Conservation (phyloP, 1,284 basidiomycete genomes). For the Ceratobasidium sp. region DNA sequence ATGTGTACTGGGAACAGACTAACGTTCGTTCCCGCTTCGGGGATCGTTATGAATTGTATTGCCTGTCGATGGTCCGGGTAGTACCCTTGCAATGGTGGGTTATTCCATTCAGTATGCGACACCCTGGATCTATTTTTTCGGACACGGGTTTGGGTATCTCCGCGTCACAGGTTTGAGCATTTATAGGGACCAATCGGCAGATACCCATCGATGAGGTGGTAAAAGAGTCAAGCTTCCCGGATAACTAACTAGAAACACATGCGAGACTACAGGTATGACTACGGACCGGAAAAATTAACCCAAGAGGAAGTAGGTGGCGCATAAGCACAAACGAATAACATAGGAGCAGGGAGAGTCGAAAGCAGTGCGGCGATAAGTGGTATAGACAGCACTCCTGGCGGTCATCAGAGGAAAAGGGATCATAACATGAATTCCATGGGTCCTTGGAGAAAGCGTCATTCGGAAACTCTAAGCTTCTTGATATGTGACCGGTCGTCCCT, state of each 20-base stretch:
- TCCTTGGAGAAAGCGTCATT: slow-evolving; percentile 6
- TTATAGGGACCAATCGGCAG: too few species aligned
- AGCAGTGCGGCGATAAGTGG: slow-evolving; percentile 24
- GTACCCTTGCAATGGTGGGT: too few species aligned
- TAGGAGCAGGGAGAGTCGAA: slow-evolving; percentile 10
- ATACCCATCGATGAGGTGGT: too few species aligned
- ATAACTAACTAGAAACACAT: slow-evolving; percentile 5
- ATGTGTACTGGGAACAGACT: neutral
- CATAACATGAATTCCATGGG: neutral
- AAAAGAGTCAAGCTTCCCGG: too few species aligned
- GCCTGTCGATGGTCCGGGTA: too few species aligned
- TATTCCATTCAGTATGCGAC: too few species aligned
- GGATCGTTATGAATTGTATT: neutral
- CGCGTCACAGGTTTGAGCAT: too few species aligned
- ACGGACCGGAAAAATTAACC: slow-evolving; percentile 18
- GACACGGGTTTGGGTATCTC: too few species aligned
- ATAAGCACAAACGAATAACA: slow-evolving; percentile 26
- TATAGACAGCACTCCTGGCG: slow-evolving; percentile 34
- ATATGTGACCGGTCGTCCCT: slow-evolving; percentile 22
- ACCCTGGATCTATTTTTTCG: too few species aligned
- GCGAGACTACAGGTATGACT: neutral
- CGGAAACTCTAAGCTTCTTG: slow-evolving; percentile 23
- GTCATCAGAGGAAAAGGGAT: neutral
- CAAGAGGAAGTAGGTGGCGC: slow-evolving; percentile 4
- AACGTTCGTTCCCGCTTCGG: neutral